Evolutionary conservation across 139 green algal genomes (phyloP), one percentile per base, ranked within the genome.

Genomic region (Picochlorum sp.): DNA sequence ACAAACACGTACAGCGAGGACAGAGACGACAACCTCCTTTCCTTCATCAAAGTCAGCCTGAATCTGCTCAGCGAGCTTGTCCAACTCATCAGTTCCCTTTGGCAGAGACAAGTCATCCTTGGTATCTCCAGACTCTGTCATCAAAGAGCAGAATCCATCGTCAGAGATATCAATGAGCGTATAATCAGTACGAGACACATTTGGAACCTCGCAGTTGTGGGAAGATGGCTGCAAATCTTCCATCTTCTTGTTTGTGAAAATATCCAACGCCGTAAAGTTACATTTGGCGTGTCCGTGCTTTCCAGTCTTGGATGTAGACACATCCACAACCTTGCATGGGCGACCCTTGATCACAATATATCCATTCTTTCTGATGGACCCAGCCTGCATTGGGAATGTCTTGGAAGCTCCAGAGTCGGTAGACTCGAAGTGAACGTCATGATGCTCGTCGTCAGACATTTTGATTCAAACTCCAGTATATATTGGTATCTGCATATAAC

Each of bases 281-380:
- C 94, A 99, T 90, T 99, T 99, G 66, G 94, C 94, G 83, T 98
- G 90, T 57, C 94, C 94, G 89, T 99, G 94, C 90, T 99, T 99
- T 68, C 94, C 94, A 28, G 94, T 99, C 87, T 99, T 99, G 57
- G 94, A 98, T 56, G 94, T 99, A 47, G 94, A 95, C 59, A 99
- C 94, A 63, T 99, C 94, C 18, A 91, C 82, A 3, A 99, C 93
- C 90, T 99, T 99, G 88, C 89, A 97, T 28, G 94, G 92, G 21
- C 84, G 81, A 67, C 69, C 71, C 69, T 95, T 96, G 82, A 98
- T 97, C 41, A 98, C 88, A 16, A 98, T 86, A 84, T 92, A 91
- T 51, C 77, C 92, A 71, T 92, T 92, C 88, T 99, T 98, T 63
- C 92, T 83, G 60, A 99, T 87, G 64, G 81, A 90, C 57, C 94